Evolutionary conservation across 2,329 filamentous ascomycete species (phyloP).

Genomic region (Aspergillus sclerotialis): DNA sequence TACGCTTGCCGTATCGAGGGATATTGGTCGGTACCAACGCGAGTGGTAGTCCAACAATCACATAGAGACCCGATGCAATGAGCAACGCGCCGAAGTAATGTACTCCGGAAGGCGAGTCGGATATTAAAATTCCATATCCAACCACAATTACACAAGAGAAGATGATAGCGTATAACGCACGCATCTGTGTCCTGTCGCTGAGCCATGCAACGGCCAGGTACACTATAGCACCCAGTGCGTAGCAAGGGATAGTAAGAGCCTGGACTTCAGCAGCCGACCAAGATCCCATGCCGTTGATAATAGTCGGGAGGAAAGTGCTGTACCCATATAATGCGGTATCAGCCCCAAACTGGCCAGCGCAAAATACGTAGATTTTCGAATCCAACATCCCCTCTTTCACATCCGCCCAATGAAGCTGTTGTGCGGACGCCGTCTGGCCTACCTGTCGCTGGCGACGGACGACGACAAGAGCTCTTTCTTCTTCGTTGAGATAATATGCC

Average conservation of each 20-base stretch:
- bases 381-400: constrained; percentile 62
- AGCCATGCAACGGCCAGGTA: constrained; percentile 61
- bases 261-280: constrained; percentile 63
- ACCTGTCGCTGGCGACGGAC: constrained; percentile 45
- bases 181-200: constrained; percentile 60
- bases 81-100: constrained; percentile 73
- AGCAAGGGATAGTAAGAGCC: constrained; percentile 71
- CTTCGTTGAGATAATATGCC: constrained; percentile 52
- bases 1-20: constrained; percentile 69
- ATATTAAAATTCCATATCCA: constrained; percentile 63
- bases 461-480: constrained; percentile 54
- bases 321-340: constrained; percentile 75
- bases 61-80: constrained; percentile 67
- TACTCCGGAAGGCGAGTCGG: constrained; percentile 52
- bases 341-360: constrained; percentile 61
- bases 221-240: constrained; percentile 61
- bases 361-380: constrained; percentile 70
- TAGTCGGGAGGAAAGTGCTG: constrained; percentile 71
- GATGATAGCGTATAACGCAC: constrained; percentile 57
- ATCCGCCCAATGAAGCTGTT: constrained; percentile 54
- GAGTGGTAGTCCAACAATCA: constrained; percentile 48
- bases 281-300: constrained; percentile 61
- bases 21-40: constrained; percentile 59
- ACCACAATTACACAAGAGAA: constrained; percentile 59
- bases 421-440: constrained; percentile 41